Conservation (phyloP, 495 filamentous ascomycete genomes). For the Neurospora sp. region DNA sequence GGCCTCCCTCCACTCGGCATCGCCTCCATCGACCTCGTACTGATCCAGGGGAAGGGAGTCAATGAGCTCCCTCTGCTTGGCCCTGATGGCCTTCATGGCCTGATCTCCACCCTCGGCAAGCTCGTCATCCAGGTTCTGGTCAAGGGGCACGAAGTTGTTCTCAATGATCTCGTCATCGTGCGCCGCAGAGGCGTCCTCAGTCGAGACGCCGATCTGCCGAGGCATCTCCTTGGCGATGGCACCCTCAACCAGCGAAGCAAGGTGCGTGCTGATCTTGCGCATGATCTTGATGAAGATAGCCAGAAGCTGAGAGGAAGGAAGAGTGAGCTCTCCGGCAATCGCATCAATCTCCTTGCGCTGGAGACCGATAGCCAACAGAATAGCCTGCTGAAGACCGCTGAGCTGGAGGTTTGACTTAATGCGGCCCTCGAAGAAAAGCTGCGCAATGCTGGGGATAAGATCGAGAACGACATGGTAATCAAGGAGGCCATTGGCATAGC, state of each 20-base stretch:
- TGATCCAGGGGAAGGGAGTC: conserved; percentile 80
- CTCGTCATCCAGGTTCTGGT: conserved; percentile 72
- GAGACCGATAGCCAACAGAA: conserved; percentile 79
- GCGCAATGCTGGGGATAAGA: conserved; percentile 71
- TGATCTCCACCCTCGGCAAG: conserved; percentile 74
- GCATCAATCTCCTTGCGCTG: conserved; percentile 79
- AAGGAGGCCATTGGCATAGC: conserved; percentile 90
- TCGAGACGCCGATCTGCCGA: conserved; percentile 41
- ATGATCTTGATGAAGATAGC: conserved; percentile 97
- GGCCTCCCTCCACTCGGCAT: conserved; percentile 68
- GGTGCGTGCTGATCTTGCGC: conserved; percentile 69
- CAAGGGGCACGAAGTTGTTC: conserved; percentile 55
- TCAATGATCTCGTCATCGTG: conserved; percentile 55
- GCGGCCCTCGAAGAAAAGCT: conserved; percentile 71
- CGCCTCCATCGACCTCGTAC: conserved; percentile 71
- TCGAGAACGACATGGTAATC: conserved; percentile 98
- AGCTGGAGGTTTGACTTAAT: conserved; percentile 57
- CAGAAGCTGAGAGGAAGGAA: conserved; percentile 70
- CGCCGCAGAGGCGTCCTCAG: conserved; percentile 41
- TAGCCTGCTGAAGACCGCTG: conserved; percentile 68
- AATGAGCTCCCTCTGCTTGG: conserved; percentile 74
- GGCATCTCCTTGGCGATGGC: conserved; percentile 66
- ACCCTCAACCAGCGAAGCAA: conserved; percentile 63
- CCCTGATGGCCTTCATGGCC: conserved; percentile 53
- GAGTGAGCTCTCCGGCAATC: conserved; percentile 66